Percentiles rank a stretch among this genome's conserved stretches.
These are phyloP conservation scores for Glycine tomentella DNA, from an alignment of 306 rosid species.

Conservation along the genomic window DNA sequence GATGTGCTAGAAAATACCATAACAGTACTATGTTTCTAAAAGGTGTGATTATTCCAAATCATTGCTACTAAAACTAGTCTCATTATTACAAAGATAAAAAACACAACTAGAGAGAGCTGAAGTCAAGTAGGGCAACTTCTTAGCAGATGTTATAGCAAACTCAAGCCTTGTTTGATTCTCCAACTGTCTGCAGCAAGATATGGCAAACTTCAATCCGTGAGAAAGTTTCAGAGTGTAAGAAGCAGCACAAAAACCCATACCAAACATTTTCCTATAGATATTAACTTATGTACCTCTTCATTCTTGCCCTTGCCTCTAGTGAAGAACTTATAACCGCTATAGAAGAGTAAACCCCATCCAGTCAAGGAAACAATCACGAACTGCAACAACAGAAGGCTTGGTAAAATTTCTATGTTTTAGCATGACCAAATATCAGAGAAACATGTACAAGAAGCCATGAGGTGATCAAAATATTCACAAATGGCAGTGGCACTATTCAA, in stretches of 20 bases:
- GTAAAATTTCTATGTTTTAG: conserved; percentile 24
- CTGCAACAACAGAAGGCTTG: conserved; percentile 49
- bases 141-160: conserved; percentile 15
- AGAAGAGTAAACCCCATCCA: conserved; percentile 59
- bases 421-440: conserved; percentile 9
- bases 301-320: conserved; percentile 59
- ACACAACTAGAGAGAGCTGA: conserved; percentile 10
- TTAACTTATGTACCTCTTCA: conserved; percentile 58
- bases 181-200: conserved; percentile 61
- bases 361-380: conserved; percentile 66
- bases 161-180: conserved; percentile 47
- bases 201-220: conserved; percentile 2
- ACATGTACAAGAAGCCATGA: neutral
- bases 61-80: conserved; percentile 23
- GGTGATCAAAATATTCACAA: conserved; percentile 20
- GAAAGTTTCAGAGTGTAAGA: neutral
- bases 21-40: neutral
- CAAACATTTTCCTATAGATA: neutral
- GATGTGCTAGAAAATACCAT: neutral
- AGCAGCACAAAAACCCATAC: conserved; percentile 13
- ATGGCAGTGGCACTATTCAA: neutral
- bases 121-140: conserved; percentile 22
- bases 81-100: conserved; percentile 16
- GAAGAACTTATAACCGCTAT: conserved; percentile 58
- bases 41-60: conserved; percentile 20